A percentile compares a stretch with the other conserved stretches of the same genome.
Evolutionary conservation across 2,329 filamentous ascomycete genomes (phyloP).

Genomic region (Uncinocarpus reesii): DNA sequence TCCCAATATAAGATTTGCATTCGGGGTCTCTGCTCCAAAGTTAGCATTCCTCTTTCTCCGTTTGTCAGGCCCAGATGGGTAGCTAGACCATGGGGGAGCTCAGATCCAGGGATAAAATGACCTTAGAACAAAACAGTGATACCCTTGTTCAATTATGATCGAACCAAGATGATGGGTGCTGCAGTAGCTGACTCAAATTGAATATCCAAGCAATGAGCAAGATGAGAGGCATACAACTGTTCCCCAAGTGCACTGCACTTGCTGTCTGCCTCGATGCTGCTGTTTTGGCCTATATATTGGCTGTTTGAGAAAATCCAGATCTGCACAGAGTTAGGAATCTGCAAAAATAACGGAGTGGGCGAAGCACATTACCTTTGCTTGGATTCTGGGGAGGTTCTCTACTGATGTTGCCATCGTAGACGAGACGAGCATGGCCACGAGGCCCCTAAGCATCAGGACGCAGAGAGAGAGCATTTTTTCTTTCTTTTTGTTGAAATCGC

Average conservation of each 20-base stretch:
- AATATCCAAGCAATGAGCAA: not conserved
- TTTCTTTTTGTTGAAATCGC: too few relatives aligned
- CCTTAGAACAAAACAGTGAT: slow-evolving; percentile 7
- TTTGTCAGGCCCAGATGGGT: too few relatives aligned
- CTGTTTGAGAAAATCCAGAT: slow-evolving; percentile 1
- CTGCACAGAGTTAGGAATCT: not conserved
- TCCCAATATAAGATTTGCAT: slow-evolving; percentile 4
- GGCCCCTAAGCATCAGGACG: too few relatives aligned
- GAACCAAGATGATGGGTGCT: slow-evolving; percentile 1
- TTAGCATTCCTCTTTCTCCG: not conserved
- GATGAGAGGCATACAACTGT: not conserved
- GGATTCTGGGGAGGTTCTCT: too few relatives aligned
- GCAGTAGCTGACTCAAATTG: not conserved
- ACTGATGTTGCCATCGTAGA: too few relatives aligned
- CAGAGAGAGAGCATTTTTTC: too few relatives aligned
- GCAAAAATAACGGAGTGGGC: too few relatives aligned
- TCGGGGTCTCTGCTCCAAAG: not conserved
- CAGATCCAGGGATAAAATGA: not conserved
- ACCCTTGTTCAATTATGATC: slow-evolving; percentile 7
- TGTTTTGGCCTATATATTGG: not conserved
- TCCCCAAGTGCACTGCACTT: not conserved
- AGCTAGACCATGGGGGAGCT: too few relatives aligned
- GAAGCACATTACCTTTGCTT: too few relatives aligned
- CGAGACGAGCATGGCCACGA: too few relatives aligned
- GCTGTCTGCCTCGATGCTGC: not conserved